Evolutionary conservation across 345 rosid genomes (phyloP).

Genomic region (Lagerstroemia speciosa): DNA sequence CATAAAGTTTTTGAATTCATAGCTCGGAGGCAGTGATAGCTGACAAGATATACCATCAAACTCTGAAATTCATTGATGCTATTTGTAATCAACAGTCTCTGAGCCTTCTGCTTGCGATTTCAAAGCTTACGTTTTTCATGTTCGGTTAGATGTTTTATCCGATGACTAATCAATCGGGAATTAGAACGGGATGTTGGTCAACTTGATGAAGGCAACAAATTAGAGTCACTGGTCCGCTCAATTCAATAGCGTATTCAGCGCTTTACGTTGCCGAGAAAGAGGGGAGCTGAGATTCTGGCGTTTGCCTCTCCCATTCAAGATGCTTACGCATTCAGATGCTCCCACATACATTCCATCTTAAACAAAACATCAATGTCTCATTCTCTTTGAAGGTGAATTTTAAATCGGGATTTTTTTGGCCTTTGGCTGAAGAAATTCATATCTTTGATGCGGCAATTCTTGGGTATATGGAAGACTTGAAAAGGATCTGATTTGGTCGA

Average conservation of each 20-base stretch:
- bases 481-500: too few species aligned
- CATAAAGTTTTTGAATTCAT: too few species aligned
- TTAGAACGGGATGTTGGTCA: not conserved
- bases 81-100: not conserved
- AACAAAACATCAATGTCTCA: too few species aligned
- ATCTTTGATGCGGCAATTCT: too few species aligned
- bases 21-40: conserved; percentile 20
- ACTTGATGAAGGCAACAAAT: conserved; percentile 39
- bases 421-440: too few species aligned
- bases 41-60: conserved; percentile 51
- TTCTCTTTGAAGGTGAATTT: too few species aligned
- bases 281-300: conserved; percentile 14
- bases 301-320: too few species aligned
- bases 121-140: too few species aligned
- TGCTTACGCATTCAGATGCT: too few species aligned
- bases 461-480: too few species aligned
- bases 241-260: conserved; percentile 40
- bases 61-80: conserved; percentile 30
- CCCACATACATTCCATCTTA: too few species aligned
- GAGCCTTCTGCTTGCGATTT: conserved; percentile 17
- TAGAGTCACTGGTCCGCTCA: conserved; percentile 69
- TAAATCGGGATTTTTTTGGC: too few species aligned
- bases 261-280: conserved; percentile 62
- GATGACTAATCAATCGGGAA: not conserved
- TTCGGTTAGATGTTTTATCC: not conserved